Conservation (phyloP, 345 rosid genomes). For the Jatropha curcas region DNA sequence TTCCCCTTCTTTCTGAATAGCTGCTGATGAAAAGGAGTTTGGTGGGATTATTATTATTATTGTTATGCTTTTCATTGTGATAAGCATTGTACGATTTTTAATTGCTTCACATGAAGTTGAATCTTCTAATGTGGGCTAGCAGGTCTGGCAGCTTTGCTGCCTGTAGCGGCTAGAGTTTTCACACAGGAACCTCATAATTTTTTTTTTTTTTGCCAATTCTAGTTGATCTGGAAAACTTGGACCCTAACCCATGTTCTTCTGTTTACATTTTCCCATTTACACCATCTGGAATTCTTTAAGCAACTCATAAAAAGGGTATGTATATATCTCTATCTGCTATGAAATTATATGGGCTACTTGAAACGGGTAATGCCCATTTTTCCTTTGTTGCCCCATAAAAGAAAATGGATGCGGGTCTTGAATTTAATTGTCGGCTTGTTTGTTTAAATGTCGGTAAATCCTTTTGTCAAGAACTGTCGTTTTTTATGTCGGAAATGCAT, state of each 20-base stretch:
- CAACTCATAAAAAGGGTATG: too few relatives aligned
- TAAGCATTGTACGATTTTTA: neutral
- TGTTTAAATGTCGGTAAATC: conserved; percentile 12
- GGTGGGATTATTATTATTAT: neutral
- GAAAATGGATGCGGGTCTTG: neutral
- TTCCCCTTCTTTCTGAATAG: neutral
- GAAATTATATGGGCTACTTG: too few relatives aligned
- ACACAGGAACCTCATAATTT: conserved; percentile 5
- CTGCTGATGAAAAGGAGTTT: neutral
- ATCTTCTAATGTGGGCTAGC: conserved; percentile 3
- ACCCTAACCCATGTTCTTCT: neutral
- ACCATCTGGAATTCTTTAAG: too few relatives aligned
- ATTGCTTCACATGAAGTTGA: conserved; percentile 15
- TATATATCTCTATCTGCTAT: too few relatives aligned
- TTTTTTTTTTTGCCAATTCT: neutral
- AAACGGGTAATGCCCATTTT: neutral
- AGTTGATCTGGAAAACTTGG: neutral
- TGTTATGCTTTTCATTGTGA: neutral
- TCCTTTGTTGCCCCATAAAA: neutral
- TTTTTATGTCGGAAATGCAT: neutral
- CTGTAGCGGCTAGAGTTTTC: conserved; percentile 12
- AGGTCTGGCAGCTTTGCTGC: neutral
- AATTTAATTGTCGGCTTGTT: conserved; percentile 1
- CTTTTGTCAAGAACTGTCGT: conserved; percentile 9
- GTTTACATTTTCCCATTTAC: too few relatives aligned